Conservation (phyloP, 371 early-diverging fungal species). For the Nematocida ausubeli region DNA sequence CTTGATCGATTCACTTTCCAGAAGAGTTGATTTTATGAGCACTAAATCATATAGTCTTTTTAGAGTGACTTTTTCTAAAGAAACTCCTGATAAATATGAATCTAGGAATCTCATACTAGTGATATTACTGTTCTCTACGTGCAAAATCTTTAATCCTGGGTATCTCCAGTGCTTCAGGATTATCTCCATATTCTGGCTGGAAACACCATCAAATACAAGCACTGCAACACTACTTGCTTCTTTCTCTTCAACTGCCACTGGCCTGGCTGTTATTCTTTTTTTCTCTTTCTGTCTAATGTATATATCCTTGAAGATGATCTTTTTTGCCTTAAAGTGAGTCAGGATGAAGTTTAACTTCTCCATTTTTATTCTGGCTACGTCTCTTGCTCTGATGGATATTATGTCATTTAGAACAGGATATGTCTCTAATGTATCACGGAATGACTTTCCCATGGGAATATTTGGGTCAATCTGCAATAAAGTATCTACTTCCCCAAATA, state of each 20-base stretch:
- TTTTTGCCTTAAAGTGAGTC: neutral
- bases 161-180: neutral
- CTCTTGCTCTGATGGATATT: neutral
- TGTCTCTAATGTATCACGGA: neutral
- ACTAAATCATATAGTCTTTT: neutral
- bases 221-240: neutral
- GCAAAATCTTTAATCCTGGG: neutral
- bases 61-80: neutral
- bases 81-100: neutral
- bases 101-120: neutral
- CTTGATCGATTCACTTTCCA: neutral
- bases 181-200: neutral
- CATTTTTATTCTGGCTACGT: neutral
- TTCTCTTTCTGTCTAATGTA: neutral
- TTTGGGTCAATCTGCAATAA: neutral
- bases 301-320: neutral
- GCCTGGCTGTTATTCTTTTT: neutral
- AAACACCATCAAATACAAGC: neutral
- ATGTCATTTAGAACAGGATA: neutral
- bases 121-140: neutral
- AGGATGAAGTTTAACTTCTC: slow-evolving; percentile 1
- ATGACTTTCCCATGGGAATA: neutral
- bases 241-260: neutral
- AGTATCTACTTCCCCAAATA: neutral
- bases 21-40: neutral